These are phyloP conservation scores for Dujonia santamariae DNA, from an alignment of 1,139 yeast genomes.

Conservation along the genomic window DNA sequence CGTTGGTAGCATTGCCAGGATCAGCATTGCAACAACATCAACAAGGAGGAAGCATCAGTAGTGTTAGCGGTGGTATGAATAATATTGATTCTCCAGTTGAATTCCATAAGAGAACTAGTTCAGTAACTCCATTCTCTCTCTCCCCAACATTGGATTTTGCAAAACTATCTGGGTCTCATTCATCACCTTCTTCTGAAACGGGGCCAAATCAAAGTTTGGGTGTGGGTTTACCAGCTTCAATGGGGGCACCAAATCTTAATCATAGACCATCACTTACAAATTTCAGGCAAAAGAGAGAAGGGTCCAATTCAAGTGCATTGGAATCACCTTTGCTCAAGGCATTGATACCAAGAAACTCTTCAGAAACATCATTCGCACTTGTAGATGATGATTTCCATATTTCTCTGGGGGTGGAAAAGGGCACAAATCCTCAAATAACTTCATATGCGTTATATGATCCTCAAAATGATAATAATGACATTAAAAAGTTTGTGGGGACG, in stretches of 20 bases:
- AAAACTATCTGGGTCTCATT: constrained; percentile 13
- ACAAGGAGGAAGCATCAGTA: constrained; percentile 8
- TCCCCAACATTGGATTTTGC: constrained; percentile 43
- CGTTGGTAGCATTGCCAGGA: constrained; percentile 18
- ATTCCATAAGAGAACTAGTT: constrained; percentile 32
- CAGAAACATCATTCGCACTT: constrained; percentile 55
- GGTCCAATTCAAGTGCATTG: constrained; percentile 36
- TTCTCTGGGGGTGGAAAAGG: too few species aligned
- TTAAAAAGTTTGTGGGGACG: constrained; percentile 80
- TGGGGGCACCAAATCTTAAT: not conserved
- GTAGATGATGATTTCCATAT: constrained; percentile 45
- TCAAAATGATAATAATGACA: constrained; percentile 38
- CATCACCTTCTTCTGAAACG: constrained; percentile 1
- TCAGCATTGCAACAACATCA: too few species aligned
- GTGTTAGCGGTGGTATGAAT: constrained; percentile 9
- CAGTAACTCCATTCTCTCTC: constrained; percentile 49
- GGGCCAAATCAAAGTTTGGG: not conserved
- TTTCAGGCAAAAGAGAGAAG: constrained; percentile 10
- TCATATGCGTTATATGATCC: constrained; percentile 74
- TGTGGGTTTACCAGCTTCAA: not conserved
- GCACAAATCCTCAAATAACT: constrained; percentile 25
- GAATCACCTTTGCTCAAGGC: constrained; percentile 54
- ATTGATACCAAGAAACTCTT: constrained; percentile 43
- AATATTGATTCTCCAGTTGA: constrained; percentile 30
- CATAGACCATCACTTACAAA: constrained; percentile 8